Evolutionary conservation across 1,284 basidiomycete species (phyloP), one percentile per base, ranked within the genome.

Genomic region (Chiua sp.): DNA sequence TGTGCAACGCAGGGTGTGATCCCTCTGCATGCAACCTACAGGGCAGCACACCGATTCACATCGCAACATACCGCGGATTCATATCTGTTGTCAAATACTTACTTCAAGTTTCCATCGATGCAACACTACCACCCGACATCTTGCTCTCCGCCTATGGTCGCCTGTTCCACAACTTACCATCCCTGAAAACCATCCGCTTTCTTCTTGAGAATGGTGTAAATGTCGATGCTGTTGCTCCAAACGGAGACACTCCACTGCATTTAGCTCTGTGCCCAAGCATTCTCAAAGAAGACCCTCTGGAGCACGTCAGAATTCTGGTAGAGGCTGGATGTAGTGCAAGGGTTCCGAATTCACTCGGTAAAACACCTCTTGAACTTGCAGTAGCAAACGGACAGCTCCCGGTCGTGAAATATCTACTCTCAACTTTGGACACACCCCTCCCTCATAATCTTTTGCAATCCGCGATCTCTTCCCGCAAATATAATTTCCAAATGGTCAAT

Each of bases 161-260:
- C 13, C 16, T 20, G 0, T n/a, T n/a, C n/a, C 12, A 42, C n/a
- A 3, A 16, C 2, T 5, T 3, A 10, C 16, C 12, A 10, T 20
- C 20, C 39, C 18, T 42, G 18, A 42, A 18, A 3, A 50, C 26
- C 7, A 51, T 53, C 2, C 46, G 7, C 3, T n/a, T 56, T 6
- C 26, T 65, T 4, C 12, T 18, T 3, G 5, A 18, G 3, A 12
- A 33, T 20, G 64, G 55, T 2, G 63, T 47, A 5, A 32, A 63
- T 7, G 47, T 63, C 1, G 20, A 35, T 1, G 47, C 23, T 30
- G 44, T 50, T 1, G 32, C 59, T 26, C 42, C 53, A 0, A 5
- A 46, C 33, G 64, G 63, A 6, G 33, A 56, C 23, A 63, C 56
- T 7, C 23, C 46, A 1, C 53, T 64, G 12, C 64, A 65, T 18